Percentiles rank a stretch among this genome's conserved stretches.
phyloP scores from a whole-genome alignment of 306 rosid species.

The Chamaecrista fasciculata region DNA sequence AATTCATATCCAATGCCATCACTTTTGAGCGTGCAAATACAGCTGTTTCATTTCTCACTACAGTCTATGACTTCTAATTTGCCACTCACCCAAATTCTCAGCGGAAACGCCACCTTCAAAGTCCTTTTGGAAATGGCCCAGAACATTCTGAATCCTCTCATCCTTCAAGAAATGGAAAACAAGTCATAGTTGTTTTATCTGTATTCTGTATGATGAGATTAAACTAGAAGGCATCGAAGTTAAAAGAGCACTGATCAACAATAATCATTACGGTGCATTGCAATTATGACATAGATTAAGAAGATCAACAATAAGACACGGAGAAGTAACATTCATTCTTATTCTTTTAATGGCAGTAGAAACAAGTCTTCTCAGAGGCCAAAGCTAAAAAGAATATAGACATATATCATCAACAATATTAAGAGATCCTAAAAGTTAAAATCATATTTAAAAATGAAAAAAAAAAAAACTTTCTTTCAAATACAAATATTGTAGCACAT shows the following conservation, averaged over 20 bases:
- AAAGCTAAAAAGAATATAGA: slow-evolving; percentile 15
- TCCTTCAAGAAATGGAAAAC: slow-evolving; percentile 38
- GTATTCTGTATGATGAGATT: slow-evolving; percentile 17
- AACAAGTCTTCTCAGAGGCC: background rate
- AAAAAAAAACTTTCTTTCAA: background rate
- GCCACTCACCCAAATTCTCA: slow-evolving; percentile 73
- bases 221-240: background rate
- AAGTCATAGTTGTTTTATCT: slow-evolving; percentile 25
- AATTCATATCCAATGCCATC: slow-evolving; percentile 34
- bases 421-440: slow-evolving; percentile 14
- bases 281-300: background rate
- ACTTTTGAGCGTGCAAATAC: slow-evolving; percentile 33
- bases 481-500: background rate
- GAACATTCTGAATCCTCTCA: slow-evolving; percentile 58
- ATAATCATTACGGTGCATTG: slow-evolving; percentile 7
- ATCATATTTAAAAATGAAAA: no score
- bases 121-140: slow-evolving; percentile 77
- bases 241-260: background rate
- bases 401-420: background rate
- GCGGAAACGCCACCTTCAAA: slow-evolving; percentile 69
- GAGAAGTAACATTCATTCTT: slow-evolving; percentile 4
- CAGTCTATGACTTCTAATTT: slow-evolving; percentile 28
- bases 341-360: background rate
- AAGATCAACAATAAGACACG: slow-evolving; percentile 14
- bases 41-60: slow-evolving; percentile 31